These are phyloP conservation scores for Fusarium sp. DNA, from an alignment of 2,329 filamentous ascomycete species.

Conservation along the genomic window DNA sequence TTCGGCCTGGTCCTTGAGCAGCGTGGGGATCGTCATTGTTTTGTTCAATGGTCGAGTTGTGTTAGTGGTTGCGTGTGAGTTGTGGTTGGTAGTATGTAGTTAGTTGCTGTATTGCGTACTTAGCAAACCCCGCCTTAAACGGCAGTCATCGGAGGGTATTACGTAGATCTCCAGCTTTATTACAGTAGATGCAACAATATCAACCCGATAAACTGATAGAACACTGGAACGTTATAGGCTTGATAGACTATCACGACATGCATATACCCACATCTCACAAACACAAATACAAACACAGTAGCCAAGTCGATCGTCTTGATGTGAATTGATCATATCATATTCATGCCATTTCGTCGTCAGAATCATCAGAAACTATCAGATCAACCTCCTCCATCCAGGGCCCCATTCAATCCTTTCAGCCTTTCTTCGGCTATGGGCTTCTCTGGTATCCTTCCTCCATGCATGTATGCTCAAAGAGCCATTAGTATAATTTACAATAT, in stretches of 20 bases:
- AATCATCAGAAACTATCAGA: slow-evolving; percentile 52
- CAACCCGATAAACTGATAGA: slow-evolving; percentile 12
- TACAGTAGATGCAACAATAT: background rate
- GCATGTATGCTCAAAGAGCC: slow-evolving; percentile 34
- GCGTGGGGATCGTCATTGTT: slow-evolving; percentile 53
- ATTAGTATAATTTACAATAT: slow-evolving; percentile 51
- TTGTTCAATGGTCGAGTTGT: background rate
- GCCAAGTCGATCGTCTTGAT: slow-evolving; percentile 15
- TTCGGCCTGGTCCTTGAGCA: slow-evolving; percentile 60
- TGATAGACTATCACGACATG: background rate
- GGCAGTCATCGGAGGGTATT: slow-evolving; percentile 11
- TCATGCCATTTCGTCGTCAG: slow-evolving; percentile 54
- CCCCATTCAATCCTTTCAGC: slow-evolving; percentile 24
- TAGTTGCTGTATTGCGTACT: background rate
- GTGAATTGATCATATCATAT: slow-evolving; percentile 54
- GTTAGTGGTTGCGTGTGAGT: background rate
- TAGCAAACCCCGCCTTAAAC: slow-evolving; percentile 21
- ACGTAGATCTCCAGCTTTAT: slow-evolving; percentile 23
- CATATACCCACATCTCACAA: background rate
- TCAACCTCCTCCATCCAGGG: slow-evolving; percentile 39
- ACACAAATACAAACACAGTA: background rate
- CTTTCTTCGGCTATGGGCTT: slow-evolving; percentile 20
- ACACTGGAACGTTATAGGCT: background rate
- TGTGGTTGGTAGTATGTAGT: background rate
- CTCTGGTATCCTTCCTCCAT: slow-evolving; percentile 24